A percentile compares a stretch with the other conserved stretches of the same genome.
These are phyloP conservation scores for Collariella sp. DNA, from an alignment of 495 filamentous ascomycete genomes.

Conservation along the genomic window DNA sequence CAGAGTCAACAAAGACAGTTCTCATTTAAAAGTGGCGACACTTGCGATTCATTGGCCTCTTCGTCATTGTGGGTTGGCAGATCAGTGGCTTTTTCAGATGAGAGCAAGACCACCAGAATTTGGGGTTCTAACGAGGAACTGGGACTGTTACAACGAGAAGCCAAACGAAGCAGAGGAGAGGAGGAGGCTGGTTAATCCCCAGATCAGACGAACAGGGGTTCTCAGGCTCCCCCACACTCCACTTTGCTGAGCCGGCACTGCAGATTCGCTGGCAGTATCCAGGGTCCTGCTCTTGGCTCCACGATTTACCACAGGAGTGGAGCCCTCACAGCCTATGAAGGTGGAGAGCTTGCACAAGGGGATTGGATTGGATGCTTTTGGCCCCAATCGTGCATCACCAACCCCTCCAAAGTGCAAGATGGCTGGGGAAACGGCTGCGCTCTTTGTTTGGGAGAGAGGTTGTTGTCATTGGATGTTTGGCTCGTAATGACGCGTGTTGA, in stretches of 20 bases:
- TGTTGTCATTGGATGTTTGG: slow-evolving; percentile 7
- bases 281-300: slow-evolving; percentile 14
- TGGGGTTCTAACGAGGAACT: no score
- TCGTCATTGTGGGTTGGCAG: no score
- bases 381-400: slow-evolving; percentile 6
- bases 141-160: no score
- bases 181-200: not conserved
- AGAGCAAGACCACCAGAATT: no score
- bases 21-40: no score
- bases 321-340: slow-evolving; percentile 20
- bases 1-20: no score
- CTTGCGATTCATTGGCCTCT: no score
- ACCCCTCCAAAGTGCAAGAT: slow-evolving; percentile 3
- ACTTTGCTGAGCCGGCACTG: slow-evolving; percentile 11
- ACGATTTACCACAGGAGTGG: slow-evolving; percentile 26
- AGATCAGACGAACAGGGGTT: slow-evolving; percentile 4
- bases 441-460: not conserved
- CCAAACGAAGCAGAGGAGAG: not conserved
- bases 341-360: slow-evolving; percentile 19
- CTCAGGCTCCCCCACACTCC: slow-evolving; percentile 7
- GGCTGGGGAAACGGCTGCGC: not conserved
- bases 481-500: not conserved
- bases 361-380: slow-evolving; percentile 20
- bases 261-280: slow-evolving; percentile 20
- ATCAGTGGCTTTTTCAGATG: no score